Conservation (phyloP, 1,139 yeast genomes). For the Suhomyces panamericanus region DNA sequence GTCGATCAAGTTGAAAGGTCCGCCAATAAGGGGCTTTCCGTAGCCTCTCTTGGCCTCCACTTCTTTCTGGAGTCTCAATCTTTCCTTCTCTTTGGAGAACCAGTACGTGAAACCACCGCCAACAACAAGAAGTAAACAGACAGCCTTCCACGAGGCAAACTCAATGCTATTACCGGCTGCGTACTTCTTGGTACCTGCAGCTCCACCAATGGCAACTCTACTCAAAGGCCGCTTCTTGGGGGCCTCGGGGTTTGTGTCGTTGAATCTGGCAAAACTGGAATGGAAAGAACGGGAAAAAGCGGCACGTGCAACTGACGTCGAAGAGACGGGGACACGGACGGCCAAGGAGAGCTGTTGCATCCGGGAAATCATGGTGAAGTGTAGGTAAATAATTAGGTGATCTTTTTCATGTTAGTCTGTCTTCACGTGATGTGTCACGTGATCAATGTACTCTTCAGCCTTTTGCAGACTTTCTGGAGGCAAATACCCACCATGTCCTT, state of each 20-base stretch:
- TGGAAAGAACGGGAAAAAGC: constrained; percentile 1
- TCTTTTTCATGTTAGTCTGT: not conserved
- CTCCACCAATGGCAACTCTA: constrained; percentile 50
- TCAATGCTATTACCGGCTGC: constrained; percentile 51
- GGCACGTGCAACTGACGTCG: not conserved
- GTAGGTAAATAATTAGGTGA: not conserved
- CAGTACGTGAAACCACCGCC: constrained; percentile 73
- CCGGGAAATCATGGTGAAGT: not conserved
- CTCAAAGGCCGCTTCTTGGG: constrained; percentile 44
- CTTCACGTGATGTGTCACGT: not conserved
- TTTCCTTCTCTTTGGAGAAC: constrained; percentile 71
- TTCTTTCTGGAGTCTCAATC: constrained; percentile 69
- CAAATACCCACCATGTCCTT: not conserved
- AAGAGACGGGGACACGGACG: not conserved
- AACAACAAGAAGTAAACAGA: constrained; percentile 58
- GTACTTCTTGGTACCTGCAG: constrained; percentile 28
- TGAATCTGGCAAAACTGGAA: not conserved
- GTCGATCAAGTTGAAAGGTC: constrained; percentile 75
- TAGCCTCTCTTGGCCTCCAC: constrained; percentile 83
- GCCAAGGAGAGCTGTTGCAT: not conserved
- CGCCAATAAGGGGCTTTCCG: constrained; percentile 93
- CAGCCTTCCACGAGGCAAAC: constrained; percentile 88
- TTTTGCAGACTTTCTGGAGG: not conserved
- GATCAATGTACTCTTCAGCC: not conserved
- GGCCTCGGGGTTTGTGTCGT: constrained; percentile 8